Evolutionary conservation across 1,284 basidiomycete species (phyloP), one percentile per base, ranked within the genome.

Genomic region (Marasmius tenuissimus): DNA sequence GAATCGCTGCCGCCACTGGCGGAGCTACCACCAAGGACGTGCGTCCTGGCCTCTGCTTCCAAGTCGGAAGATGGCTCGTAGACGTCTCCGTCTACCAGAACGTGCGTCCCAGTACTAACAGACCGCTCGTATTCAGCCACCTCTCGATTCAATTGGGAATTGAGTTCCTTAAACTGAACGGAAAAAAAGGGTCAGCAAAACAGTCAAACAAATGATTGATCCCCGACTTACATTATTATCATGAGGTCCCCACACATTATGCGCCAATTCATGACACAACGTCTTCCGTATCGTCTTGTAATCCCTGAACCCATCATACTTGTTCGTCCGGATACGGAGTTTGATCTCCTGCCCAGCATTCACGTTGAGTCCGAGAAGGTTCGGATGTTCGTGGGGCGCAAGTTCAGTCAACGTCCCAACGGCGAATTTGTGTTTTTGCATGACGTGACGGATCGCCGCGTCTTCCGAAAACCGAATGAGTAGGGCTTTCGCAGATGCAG

Each of bases 251-350:
- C 85, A 88, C 0, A 87, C 81, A 67, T 92, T 93, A 71, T 93
- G 91, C 33, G 88, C 77, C 37, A 93, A 75, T 69, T 93, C 91
- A 71, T 93, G 91, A 67, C 89, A 89, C 5, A 93, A 77, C 12
- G 91, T 88, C 22, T 81, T 77, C 49, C 89, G 78, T 35, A 90
- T 78, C 1, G 91, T 87, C 27, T 72, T 74, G 70, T 92, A 93
- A 9, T 78, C 69, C 59, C 88, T 76, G 69, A 91, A 90, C 4
- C 90, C 91, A 64, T 89, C 88, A 64, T 89, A 90, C 3, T 71
- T 72, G 69, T 91, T 80, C 8, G 89, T 91, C n/a, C 89, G 79
- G 40, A 92, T 68, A 14, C 89, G 81, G 2, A 92, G 74, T 69
- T 86, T 86, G 66, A 92, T 89, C 35, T 79, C 73, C 67, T 85